Evolutionary conservation across 176 grass and related monocot genomes (phyloP).

Genomic region (Poa annua): DNA sequence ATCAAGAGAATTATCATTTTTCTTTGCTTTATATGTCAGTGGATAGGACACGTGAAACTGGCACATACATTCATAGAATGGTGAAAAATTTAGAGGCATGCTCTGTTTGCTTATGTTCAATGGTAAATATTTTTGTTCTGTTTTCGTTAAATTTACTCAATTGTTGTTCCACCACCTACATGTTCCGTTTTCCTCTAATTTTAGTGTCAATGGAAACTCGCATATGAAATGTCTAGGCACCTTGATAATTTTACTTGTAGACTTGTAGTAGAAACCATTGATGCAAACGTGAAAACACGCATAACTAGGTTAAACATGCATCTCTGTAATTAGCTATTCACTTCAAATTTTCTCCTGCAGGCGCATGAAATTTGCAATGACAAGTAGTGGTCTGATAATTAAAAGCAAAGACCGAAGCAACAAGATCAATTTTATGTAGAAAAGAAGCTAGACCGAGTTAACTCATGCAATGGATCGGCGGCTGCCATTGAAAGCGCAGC

Average conservation of each 20-base stretch:
- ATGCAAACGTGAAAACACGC: neutral
- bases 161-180: neutral
- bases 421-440: neutral
- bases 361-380: conserved; percentile 13
- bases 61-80: conserved; percentile 54
- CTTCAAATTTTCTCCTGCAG: conserved; percentile 39
- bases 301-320: neutral
- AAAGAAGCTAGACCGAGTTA: neutral
- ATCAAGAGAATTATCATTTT: neutral
- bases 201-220: neutral
- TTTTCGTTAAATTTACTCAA: conserved; percentile 9
- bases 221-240: neutral
- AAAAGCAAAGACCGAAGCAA: conserved; percentile 1
- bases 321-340: conserved; percentile 11
- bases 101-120: conserved; percentile 2
- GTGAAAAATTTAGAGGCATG: conserved; percentile 26
- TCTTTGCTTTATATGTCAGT: neutral
- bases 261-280: neutral
- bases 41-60: conserved; percentile 44
- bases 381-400: neutral
- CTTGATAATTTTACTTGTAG: neutral
- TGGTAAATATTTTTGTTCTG: neutral
- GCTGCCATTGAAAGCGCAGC: neutral
- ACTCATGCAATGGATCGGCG: neutral
- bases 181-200: neutral